phyloP scores from a whole-genome alignment of 2,329 filamentous ascomycete species.

The Aspergillus sclerotialis region DNA sequence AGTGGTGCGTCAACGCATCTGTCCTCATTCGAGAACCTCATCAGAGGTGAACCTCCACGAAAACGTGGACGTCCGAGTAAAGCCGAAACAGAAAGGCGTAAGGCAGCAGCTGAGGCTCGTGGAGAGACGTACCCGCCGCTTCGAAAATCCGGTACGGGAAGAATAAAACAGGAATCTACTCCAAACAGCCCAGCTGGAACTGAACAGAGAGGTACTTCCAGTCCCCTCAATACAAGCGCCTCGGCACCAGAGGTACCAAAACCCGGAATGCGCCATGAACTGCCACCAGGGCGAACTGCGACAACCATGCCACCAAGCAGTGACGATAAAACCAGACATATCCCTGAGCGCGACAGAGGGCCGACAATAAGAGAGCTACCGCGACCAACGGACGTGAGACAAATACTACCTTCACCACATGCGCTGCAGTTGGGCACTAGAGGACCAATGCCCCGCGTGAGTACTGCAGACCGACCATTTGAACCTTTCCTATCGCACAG shows the following conservation, averaged over 20 bases:
- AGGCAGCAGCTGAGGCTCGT: slow-evolving; percentile 29
- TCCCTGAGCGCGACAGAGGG: slow-evolving; percentile 14
- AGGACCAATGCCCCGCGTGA: slow-evolving; percentile 18
- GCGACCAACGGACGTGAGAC: slow-evolving; percentile 17
- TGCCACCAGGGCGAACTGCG: slow-evolving; percentile 9
- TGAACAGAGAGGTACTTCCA: slow-evolving; percentile 13
- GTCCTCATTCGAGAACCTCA: slow-evolving; percentile 24
- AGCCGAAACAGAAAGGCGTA: slow-evolving; percentile 33
- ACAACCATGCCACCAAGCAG: slow-evolving; percentile 8
- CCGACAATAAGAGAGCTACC: slow-evolving; percentile 21
- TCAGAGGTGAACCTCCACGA: slow-evolving; percentile 27
- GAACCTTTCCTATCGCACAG: slow-evolving; percentile 16
- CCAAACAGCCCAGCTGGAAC: slow-evolving; percentile 24
- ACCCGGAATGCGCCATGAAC: slow-evolving; percentile 15
- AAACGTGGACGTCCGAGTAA: slow-evolving; percentile 40
- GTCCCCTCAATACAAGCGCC: slow-evolving; percentile 11
- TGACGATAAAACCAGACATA: slow-evolving; percentile 14
- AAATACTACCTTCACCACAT: slow-evolving; percentile 24
- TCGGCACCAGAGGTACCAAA: slow-evolving; percentile 10
- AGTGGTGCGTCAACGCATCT: slow-evolving; percentile 26
- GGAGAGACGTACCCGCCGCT: slow-evolving; percentile 34
- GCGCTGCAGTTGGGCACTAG: slow-evolving; percentile 22
- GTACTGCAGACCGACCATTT: slow-evolving; percentile 16
- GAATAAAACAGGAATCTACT: slow-evolving; percentile 21
- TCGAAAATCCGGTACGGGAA: slow-evolving; percentile 18